phyloP scores from a whole-genome alignment of 371 early-diverging fungal species.

The Cokeromyces recurvatus region DNA sequence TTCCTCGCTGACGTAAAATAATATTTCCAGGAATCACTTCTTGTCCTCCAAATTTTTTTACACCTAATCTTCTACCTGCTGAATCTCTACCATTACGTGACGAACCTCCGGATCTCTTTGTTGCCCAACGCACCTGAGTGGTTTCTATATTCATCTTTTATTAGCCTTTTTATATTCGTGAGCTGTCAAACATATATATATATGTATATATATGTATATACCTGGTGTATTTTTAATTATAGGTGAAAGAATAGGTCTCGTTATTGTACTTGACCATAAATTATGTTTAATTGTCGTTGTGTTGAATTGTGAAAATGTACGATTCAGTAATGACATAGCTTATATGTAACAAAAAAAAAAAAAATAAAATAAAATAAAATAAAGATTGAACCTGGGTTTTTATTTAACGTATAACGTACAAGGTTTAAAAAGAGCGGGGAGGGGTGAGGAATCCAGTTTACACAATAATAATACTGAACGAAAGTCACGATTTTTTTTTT shows the following conservation, averaged over 20 bases:
- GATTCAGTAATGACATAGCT: conserved; percentile 17
- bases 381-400: conserved; percentile 6
- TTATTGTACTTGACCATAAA: not conserved
- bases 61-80: conserved; percentile 89
- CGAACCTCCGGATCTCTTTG: conserved; percentile 91
- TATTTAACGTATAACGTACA: not conserved
- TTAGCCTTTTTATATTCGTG: too few species aligned
- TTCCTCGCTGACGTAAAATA: conserved; percentile 91
- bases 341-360: not conserved
- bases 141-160: too few species aligned
- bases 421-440: too few species aligned
- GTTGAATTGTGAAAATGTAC: conserved; percentile 14
- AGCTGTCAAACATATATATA: not conserved
- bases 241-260: conserved; percentile 9
- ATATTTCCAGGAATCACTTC: conserved; percentile 86
- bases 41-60: conserved; percentile 86
- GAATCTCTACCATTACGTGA: conserved; percentile 93
- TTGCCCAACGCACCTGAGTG: conserved; percentile 81
- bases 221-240: conserved; percentile 16
- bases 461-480: too few species aligned
- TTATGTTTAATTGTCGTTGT: conserved; percentile 4
- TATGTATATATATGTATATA: too few species aligned
- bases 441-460: not conserved
- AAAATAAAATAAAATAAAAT: not conserved
- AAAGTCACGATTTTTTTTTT: too few species aligned